Conservation (phyloP, 2,329 filamentous ascomycete genomes). For the Trichoderma asperellum region DNA sequence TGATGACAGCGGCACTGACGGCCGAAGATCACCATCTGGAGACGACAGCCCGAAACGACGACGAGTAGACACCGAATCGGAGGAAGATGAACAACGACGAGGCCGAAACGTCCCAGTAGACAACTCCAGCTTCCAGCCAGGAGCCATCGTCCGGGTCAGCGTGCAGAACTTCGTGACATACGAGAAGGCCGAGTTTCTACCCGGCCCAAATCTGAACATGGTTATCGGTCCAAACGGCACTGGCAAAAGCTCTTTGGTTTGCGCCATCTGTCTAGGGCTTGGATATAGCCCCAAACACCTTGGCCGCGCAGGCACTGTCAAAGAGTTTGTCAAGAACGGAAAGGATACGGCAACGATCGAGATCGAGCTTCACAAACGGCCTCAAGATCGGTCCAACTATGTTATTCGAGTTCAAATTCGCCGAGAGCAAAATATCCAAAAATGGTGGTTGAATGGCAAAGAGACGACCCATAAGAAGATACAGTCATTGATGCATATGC, state of each 20-base stretch:
- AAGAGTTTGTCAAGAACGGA: constrained; percentile 93
- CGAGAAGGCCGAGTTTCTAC: constrained; percentile 85
- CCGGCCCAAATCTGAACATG: constrained; percentile 95
- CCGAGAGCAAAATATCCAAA: constrained; percentile 77
- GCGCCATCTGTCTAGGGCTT: constrained; percentile 90
- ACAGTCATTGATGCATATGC: constrained; percentile 66
- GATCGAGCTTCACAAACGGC: constrained; percentile 78
- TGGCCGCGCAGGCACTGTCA: constrained; percentile 80
- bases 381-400: constrained; percentile 65
- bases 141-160: constrained; percentile 85
- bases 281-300: constrained; percentile 82
- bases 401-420: constrained; percentile 77
- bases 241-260: constrained; percentile 95
- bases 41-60: constrained; percentile 44
- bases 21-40: constrained; percentile 34
- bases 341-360: constrained; percentile 78
- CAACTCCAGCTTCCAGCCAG: constrained; percentile 62
- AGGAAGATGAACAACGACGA: constrained; percentile 29
- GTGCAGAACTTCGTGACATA: constrained; percentile 95
- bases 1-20: constrained; percentile 27
- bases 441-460: constrained; percentile 77
- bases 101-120: constrained; percentile 28
- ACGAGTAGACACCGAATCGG: constrained; percentile 37
- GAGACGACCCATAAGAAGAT: constrained; percentile 66
- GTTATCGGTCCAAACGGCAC: constrained; percentile 98